Evolutionary conservation across 2,329 filamentous ascomycete species (phyloP).

Genomic region (Xylariomycetidae sp.): DNA sequence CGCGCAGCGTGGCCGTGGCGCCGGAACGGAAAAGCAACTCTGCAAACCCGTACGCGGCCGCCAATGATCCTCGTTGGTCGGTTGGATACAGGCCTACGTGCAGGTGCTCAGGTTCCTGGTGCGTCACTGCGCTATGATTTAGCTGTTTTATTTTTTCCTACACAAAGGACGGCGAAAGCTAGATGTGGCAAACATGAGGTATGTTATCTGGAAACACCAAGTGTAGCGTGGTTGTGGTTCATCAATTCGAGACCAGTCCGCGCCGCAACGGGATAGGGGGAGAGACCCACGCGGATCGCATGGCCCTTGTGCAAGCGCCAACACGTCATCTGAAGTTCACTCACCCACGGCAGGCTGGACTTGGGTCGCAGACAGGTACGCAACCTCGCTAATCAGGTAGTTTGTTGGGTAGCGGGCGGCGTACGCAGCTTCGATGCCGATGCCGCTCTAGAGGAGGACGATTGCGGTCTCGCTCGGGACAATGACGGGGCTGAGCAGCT

Average conservation of each 20-base stretch:
- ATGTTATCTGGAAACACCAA: too few relatives aligned
- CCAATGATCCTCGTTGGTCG: slow-evolving; percentile 6
- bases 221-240: too few relatives aligned
- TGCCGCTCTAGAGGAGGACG: slow-evolving; percentile 53
- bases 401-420: slow-evolving; percentile 37
- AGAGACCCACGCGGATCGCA: too few relatives aligned
- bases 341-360: slow-evolving; percentile 36
- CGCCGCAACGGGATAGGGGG: too few relatives aligned
- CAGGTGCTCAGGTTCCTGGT: slow-evolving; percentile 39
- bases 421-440: slow-evolving; percentile 49
- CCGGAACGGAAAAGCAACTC: slow-evolving; percentile 36
- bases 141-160: too few relatives aligned
- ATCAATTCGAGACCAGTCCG: too few relatives aligned
- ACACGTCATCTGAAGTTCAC: too few relatives aligned
- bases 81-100: slow-evolving; percentile 45
- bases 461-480: slow-evolving; percentile 34
- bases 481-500: slow-evolving; percentile 23
- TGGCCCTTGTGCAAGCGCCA: too few relatives aligned
- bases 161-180: too few relatives aligned
- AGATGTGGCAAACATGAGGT: too few relatives aligned
- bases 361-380: slow-evolving; percentile 48
- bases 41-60: slow-evolving; percentile 27
- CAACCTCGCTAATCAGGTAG: slow-evolving; percentile 44
- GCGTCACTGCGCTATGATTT: too few relatives aligned
- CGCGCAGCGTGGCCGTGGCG: slow-evolving; percentile 35